Percentiles rank a stretch among this genome's conserved stretches.
phyloP scores from a whole-genome alignment of 345 rosid genomes.

The Boechera stricta region DNA sequence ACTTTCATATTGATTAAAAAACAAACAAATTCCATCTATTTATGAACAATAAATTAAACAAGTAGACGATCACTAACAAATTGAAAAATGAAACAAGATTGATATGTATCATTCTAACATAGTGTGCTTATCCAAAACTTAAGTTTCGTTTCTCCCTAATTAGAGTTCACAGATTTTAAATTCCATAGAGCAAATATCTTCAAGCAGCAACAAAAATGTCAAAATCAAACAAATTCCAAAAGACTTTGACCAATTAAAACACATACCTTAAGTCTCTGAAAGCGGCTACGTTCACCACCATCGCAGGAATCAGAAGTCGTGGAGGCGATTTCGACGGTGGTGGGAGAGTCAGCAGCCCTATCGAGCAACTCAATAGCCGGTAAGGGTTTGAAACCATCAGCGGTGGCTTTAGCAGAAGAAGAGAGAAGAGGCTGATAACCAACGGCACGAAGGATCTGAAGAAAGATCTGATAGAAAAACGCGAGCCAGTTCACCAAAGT shows the following conservation, averaged over 20 bases:
- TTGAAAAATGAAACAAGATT: too few relatives aligned
- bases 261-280: slow-evolving; percentile 67
- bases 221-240: slow-evolving; percentile 16
- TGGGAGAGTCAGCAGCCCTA: slow-evolving; percentile 47
- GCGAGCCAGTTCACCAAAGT: slow-evolving; percentile 78
- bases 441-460: slow-evolving; percentile 67
- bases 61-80: too few relatives aligned
- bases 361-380: slow-evolving; percentile 75
- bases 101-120: too few relatives aligned
- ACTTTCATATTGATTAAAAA: neutral
- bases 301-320: slow-evolving; percentile 36
- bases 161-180: neutral
- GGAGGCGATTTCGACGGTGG: slow-evolving; percentile 59
- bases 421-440: slow-evolving; percentile 76
- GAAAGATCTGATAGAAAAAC: slow-evolving; percentile 85
- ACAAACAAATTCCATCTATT: too few relatives aligned
- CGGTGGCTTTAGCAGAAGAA: slow-evolving; percentile 52
- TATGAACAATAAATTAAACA: too few relatives aligned
- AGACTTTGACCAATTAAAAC: slow-evolving; percentile 28
- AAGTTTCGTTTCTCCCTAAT: neutral
- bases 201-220: neutral
- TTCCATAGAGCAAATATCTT: neutral
- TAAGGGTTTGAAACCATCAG: slow-evolving; percentile 73
- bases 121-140: neutral
- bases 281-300: slow-evolving; percentile 14